phyloP scores from a whole-genome alignment of 805 yeast species.

The Candida vartiovaarae region DNA sequence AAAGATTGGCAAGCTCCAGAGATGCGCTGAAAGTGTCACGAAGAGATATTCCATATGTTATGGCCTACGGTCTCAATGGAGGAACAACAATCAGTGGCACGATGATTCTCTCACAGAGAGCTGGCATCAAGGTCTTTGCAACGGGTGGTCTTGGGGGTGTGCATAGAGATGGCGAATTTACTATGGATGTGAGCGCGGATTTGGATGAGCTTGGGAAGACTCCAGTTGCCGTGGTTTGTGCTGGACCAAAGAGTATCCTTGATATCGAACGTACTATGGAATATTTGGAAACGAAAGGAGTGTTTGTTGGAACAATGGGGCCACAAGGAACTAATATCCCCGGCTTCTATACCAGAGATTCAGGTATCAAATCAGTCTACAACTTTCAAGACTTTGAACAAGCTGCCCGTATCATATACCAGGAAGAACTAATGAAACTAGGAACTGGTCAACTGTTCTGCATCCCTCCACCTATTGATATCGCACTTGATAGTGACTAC shows the following conservation, averaged over 20 bases:
- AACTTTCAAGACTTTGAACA: conserved; percentile 42
- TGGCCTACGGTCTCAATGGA: conserved; percentile 60
- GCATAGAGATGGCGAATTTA: conserved; percentile 65
- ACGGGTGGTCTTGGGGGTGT: conserved; percentile 95
- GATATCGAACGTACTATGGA: conserved; percentile 80
- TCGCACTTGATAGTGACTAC: conserved; percentile 47
- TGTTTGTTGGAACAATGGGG: conserved; percentile 67
- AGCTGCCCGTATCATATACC: conserved; percentile 57
- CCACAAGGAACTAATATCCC: conserved; percentile 54
- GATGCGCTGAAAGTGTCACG: conserved; percentile 61
- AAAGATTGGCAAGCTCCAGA: conserved; percentile 31
- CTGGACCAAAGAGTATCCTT: conserved; percentile 83
- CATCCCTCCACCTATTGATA: conserved; percentile 67
- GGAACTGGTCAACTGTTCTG: conserved; percentile 72
- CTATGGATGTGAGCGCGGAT: conserved; percentile 84
- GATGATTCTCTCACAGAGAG: conserved; percentile 68
- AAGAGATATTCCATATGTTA: conserved; percentile 67
- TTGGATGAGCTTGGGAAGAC: conserved; percentile 78
- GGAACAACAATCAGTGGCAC: conserved; percentile 91
- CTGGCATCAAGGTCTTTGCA: conserved; percentile 80
- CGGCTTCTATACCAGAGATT: conserved; percentile 74
- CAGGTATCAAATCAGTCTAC: conserved; percentile 68
- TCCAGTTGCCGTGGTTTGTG: conserved; percentile 84
- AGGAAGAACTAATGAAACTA: conserved; percentile 42
- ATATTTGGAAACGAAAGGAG: conserved; percentile 86